Conservation (phyloP, 192 early-diverging fungal genomes). For the Mortierella claussenii region DNA sequence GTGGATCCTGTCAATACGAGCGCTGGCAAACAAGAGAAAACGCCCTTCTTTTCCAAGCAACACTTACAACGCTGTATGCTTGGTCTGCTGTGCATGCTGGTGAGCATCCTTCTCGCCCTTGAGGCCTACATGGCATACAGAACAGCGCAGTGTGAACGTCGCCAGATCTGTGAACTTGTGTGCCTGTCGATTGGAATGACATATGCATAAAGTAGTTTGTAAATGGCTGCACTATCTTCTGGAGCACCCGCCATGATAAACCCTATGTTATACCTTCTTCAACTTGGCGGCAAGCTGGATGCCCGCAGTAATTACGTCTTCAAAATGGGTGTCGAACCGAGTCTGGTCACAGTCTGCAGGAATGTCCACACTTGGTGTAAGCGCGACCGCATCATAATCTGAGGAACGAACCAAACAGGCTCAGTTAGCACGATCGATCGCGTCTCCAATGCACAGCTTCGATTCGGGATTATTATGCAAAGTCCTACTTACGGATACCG, state of each 20-base stretch:
- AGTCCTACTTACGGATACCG: conserved; percentile 67
- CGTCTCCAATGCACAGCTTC: not conserved
- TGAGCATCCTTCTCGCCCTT: conserved; percentile 73
- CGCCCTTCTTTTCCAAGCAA: too few relatives aligned
- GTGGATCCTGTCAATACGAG: too few relatives aligned
- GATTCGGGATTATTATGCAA: too few relatives aligned
- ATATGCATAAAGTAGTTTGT: too few relatives aligned
- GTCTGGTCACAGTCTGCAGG: conserved; percentile 81
- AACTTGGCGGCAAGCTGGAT: conserved; percentile 54
- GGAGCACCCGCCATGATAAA: too few relatives aligned
- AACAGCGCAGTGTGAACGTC: conserved; percentile 76
- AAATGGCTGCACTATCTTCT: not conserved
- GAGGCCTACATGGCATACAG: conserved; percentile 64
- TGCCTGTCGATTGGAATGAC: too few relatives aligned
- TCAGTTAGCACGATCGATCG: too few relatives aligned
- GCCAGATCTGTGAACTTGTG: conserved; percentile 80
- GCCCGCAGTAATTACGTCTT: conserved; percentile 49
- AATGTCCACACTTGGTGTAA: conserved; percentile 64
- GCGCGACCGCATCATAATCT: conserved; percentile 84
- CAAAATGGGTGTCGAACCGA: conserved; percentile 59
- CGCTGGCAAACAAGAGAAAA: not conserved
- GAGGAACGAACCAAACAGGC: too few relatives aligned
- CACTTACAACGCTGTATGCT: conserved; percentile 45
- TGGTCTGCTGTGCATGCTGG: conserved; percentile 64
- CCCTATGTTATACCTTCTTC: conserved; percentile 51